phyloP scores from a whole-genome alignment of 1,284 basidiomycete species.

The Irpex sp. region DNA sequence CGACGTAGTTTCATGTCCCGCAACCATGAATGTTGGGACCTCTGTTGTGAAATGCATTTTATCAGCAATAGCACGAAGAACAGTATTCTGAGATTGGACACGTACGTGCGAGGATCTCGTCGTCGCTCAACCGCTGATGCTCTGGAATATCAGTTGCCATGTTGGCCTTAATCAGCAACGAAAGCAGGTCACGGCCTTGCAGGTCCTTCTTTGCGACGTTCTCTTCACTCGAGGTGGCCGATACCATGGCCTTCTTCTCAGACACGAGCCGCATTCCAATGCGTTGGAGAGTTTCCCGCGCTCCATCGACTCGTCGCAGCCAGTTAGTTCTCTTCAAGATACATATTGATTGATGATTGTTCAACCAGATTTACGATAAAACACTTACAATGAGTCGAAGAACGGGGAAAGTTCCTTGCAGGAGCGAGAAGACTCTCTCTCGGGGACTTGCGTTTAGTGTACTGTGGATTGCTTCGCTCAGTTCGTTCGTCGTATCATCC shows the following conservation, averaged over 20 bases:
- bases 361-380: background rate
- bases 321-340: constrained; percentile 37
- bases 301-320: constrained; percentile 22
- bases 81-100: constrained; percentile 30
- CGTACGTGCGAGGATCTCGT: constrained; percentile 63
- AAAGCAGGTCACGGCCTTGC: constrained; percentile 36
- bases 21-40: constrained; percentile 68
- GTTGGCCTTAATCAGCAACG: constrained; percentile 53
- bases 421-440: constrained; percentile 27
- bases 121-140: constrained; percentile 56
- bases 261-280: constrained; percentile 48
- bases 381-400: constrained; percentile 49
- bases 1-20: constrained; percentile 80
- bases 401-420: constrained; percentile 47
- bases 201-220: constrained; percentile 29
- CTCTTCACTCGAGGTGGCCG: constrained; percentile 30
- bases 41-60: constrained; percentile 39
- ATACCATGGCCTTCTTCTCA: constrained; percentile 41
- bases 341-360: background rate
- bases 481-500: constrained; percentile 47
- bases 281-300: constrained; percentile 37
- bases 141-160: constrained; percentile 51
- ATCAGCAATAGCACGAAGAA: background rate
- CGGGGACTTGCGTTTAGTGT: constrained; percentile 42
- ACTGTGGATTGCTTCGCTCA: constrained; percentile 53